A percentile compares a stretch with the other conserved stretches of the same genome.
Conservation (phyloP, 2,329 filamentous ascomycete species). For the Metarhizium sp. region DNA sequence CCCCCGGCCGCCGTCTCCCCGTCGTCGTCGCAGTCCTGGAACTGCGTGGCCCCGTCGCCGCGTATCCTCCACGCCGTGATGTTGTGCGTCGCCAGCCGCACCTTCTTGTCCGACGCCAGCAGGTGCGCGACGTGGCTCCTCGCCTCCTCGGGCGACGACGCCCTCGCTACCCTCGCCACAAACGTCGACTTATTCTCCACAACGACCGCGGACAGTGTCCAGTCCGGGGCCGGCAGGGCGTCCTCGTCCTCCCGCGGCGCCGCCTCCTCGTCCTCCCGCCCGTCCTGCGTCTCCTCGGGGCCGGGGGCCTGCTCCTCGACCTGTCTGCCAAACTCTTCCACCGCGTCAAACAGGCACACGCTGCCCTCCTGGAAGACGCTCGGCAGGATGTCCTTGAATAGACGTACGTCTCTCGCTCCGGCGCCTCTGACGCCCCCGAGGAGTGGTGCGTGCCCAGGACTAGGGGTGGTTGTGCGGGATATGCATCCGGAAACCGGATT, state of each 20-base stretch:
- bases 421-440: conserved; percentile 62
- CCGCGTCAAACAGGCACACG: conserved; percentile 85
- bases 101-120: conserved; percentile 71
- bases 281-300: conserved; percentile 3
- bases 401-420: conserved; percentile 58
- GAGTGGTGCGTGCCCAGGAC: conserved; percentile 75
- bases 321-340: conserved; percentile 58
- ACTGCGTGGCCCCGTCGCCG: conserved; percentile 32
- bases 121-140: conserved; percentile 64
- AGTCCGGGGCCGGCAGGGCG: conserved; percentile 37
- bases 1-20: conserved; percentile 89
- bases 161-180: conserved; percentile 63
- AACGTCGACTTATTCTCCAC: conserved; percentile 84
- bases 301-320: conserved; percentile 21
- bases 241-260: conserved; percentile 1
- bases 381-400: conserved; percentile 58
- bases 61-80: conserved; percentile 89
- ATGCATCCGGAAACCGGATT: conserved; percentile 61
- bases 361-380: conserved; percentile 62
- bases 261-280: background rate
- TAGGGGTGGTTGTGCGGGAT: conserved; percentile 64
- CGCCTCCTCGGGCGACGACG: conserved; percentile 63
- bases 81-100: conserved; percentile 84
- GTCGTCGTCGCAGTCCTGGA: conserved; percentile 93
- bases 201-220: conserved; percentile 65